These are phyloP conservation scores for Fraxinus velutina DNA, from an alignment of 305 asterid genomes.

Conservation along the genomic window DNA sequence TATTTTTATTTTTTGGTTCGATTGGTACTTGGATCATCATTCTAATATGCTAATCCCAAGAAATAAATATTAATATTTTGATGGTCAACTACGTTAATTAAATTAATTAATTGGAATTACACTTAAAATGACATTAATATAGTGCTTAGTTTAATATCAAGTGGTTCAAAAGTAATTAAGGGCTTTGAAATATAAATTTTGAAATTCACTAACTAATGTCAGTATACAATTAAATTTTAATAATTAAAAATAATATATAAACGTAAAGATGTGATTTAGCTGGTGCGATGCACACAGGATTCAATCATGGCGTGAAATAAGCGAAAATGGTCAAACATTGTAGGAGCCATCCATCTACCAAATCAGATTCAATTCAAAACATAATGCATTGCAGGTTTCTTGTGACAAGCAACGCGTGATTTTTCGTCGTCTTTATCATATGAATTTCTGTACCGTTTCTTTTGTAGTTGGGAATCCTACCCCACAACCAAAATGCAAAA, in stretches of 20 bases:
- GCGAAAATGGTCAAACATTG: slow-evolving; percentile 31
- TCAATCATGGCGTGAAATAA: slow-evolving; percentile 39
- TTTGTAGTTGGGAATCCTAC: not conserved
- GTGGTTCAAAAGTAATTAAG: not conserved
- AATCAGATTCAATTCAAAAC: slow-evolving; percentile 13
- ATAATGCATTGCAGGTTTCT: slow-evolving; percentile 4
- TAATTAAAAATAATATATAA: too few species aligned
- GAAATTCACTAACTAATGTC: too few species aligned
- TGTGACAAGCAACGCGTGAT: not conserved
- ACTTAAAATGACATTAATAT: not conserved
- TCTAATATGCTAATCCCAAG: not conserved
- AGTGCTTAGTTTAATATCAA: not conserved
- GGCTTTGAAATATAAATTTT: not conserved
- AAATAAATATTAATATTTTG: not conserved
- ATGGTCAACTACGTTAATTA: not conserved
- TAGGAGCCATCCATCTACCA: not conserved
- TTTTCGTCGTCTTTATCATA: not conserved
- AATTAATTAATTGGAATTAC: not conserved
- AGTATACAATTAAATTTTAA: too few species aligned
- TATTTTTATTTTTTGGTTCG: not conserved
- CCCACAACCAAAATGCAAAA: not conserved
- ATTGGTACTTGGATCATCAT: not conserved
- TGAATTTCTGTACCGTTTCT: not conserved
- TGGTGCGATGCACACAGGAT: slow-evolving; percentile 11
- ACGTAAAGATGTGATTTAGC: not conserved